Evolutionary conservation across 805 yeast species (phyloP).

Genomic region (Starmerella vaccinii): DNA sequence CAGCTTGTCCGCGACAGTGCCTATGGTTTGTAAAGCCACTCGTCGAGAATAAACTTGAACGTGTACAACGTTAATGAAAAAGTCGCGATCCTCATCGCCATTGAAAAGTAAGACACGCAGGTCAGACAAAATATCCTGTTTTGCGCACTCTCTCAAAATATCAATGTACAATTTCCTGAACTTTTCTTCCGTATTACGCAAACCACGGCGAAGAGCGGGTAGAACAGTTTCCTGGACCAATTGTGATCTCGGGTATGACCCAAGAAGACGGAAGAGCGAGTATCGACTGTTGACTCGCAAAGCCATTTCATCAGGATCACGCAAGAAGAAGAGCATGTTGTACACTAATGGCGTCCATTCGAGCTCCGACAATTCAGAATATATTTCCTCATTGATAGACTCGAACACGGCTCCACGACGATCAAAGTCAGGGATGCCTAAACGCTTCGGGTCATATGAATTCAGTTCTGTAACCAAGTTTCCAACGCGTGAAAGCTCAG

Average conservation of each 20-base stretch:
- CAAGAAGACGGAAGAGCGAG: conserved; percentile 54
- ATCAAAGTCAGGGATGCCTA: conserved; percentile 73
- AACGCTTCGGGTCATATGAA: conserved; percentile 49
- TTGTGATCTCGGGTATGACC: conserved; percentile 26
- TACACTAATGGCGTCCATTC: conserved; percentile 78
- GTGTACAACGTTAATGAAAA: conserved; percentile 66
- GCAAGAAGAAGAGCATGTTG: conserved; percentile 57
- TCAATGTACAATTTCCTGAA: conserved; percentile 63
- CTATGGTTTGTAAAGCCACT: conserved; percentile 61
- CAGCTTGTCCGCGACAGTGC: conserved; percentile 33
- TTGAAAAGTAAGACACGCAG: conserved; percentile 42
- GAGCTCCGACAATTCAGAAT: conserved; percentile 35
- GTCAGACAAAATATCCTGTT: conserved; percentile 22
- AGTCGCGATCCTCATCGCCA: conserved; percentile 75
- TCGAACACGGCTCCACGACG: conserved; percentile 60
- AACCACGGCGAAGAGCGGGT: conserved; percentile 57
- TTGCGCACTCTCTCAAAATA: conserved; percentile 54
- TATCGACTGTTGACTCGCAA: conserved; percentile 67
- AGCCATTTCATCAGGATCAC: conserved; percentile 69
- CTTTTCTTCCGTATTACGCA: conserved; percentile 50
- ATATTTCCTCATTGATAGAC: conserved; percentile 48
- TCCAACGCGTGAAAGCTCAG: conserved; percentile 39
- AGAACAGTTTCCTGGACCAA: conserved; percentile 46
- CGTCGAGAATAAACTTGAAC: conserved; percentile 80
- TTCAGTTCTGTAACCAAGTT: conserved; percentile 55